Evolutionary conservation across 306 rosid genomes (phyloP), one percentile per base, ranked within the genome.

Genomic region (Erythrophleum fordii): DNA sequence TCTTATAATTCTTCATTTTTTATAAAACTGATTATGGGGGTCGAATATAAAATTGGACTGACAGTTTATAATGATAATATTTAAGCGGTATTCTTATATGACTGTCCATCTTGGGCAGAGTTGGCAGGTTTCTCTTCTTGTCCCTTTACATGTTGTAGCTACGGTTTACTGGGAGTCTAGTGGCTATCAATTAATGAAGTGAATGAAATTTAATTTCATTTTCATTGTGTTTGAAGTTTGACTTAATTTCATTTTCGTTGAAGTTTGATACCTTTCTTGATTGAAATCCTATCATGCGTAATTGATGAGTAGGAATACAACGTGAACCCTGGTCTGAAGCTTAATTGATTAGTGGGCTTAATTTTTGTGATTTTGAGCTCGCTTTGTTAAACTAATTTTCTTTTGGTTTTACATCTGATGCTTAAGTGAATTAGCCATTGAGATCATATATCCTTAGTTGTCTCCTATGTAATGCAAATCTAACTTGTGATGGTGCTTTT

Each of bases 1-100:
- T 59, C 10, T 52, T 52, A 3, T 52, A 18, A 4, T 52, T 58
- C 4, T 42, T 68, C 1, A 10, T 1, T 48, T 25, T 14, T 10
- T 34, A 62, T 42, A 53, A 17, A 72, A 53, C 73, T 58, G 8
- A 0, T 74, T 29, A 49, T 25, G 16, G 17, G 8, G 62, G 28
- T 61, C 61, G 12, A n/a, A 65, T 74, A 28, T 68, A 4, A 20
- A 58, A 16, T 61, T 68, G 81, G 39, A 14, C 46, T 55, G 53
- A 13, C 10, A 72, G 66, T 76, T 34, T 56, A 35, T 55, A 13
- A 35, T 53, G 72, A 56, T 46, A 55, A 73, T 42, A 68, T 79
- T 49, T 37, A 1, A 25, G 37, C 29, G 45, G 53, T 20, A 17
- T 18, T 71, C 20, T 76, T 31, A 29, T 20, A 56, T 55, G 31